phyloP scores from a whole-genome alignment of 2,329 filamentous ascomycete genomes.

The Claviceps lovelessii region DNA sequence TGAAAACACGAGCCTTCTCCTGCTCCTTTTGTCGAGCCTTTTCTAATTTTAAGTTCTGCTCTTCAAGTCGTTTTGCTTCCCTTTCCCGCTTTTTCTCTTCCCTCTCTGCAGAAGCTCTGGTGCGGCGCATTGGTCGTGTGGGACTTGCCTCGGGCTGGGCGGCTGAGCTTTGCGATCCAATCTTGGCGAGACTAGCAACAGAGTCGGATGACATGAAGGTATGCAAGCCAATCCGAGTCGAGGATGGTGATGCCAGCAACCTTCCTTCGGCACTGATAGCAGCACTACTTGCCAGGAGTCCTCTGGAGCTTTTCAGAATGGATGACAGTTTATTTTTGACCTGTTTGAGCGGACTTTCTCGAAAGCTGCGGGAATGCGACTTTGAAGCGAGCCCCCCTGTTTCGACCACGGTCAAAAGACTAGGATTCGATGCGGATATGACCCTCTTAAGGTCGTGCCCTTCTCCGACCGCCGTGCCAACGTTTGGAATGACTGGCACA shows the following conservation, averaged over 20 bases:
- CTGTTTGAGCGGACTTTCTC: slow-evolving; percentile 73
- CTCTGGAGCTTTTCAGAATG: slow-evolving; percentile 75
- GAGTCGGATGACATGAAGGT: slow-evolving; percentile 34
- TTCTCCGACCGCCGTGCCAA: slow-evolving; percentile 8
- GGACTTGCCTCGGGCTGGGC: slow-evolving; percentile 23
- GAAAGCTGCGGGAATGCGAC: slow-evolving; percentile 40
- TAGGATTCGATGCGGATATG: slow-evolving; percentile 44
- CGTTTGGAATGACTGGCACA: slow-evolving; percentile 36
- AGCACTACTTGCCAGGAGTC: slow-evolving; percentile 66
- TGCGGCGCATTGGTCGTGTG: slow-evolving; percentile 30
- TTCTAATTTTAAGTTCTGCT: slow-evolving; percentile 48
- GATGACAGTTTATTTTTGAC: slow-evolving; percentile 89
- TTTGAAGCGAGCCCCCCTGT: slow-evolving; percentile 30
- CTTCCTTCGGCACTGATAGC: slow-evolving; percentile 49
- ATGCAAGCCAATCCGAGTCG: slow-evolving; percentile 30
- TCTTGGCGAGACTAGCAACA: slow-evolving; percentile 17
- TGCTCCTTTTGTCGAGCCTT: slow-evolving; percentile 57
- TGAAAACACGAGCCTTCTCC: slow-evolving; percentile 48
- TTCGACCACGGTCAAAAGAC: slow-evolving; percentile 34
- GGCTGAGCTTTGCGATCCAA: slow-evolving; percentile 8
- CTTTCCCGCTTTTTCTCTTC: slow-evolving; percentile 54
- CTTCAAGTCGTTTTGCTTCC: slow-evolving; percentile 45
- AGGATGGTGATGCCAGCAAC: slow-evolving; percentile 40
- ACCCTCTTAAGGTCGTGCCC: slow-evolving; percentile 38
- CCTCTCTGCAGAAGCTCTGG: slow-evolving; percentile 44